Base-by-base conservation (phyloP, 495 filamentous ascomycete genomes). In the Aspergillus funiculosus region DNA sequence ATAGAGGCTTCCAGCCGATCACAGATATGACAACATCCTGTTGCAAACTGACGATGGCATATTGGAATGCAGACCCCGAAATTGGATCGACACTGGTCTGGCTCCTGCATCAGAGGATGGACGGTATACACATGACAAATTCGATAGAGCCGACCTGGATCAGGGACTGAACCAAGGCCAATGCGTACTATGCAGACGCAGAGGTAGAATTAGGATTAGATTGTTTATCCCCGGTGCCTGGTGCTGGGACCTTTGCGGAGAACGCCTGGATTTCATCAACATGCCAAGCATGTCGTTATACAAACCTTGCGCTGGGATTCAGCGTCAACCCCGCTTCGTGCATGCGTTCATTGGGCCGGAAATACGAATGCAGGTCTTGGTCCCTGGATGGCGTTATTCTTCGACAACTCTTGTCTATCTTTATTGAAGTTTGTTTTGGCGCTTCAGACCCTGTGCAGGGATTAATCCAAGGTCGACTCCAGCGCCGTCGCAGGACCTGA, bases 211-310 rank as follows among this genome's bases (percentile, higher is more conserved):
- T 4, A 30, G 11, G 28, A 30, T 13, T 9, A 30, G 11, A 30
- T 30, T 11, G 28, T 11, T 4, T n/a, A n/a, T n/a, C n/a, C n/a
- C n/a, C n/a, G n/a, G 8, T 30, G 3, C 10, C 14, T 30, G 4
- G 28, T 30, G 31, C 7, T 35, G 31, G 15, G 15, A 17, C 15
- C 17, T 37, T 37, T 13, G 7, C 14, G 29, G 20, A 1, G 19
- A 11, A 3, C 34, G 15, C 17, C 34, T 2, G 24, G 7, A 42
- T 42, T 17, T 30, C 27, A 42, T 29, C 41, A 44, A 15, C 18
- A 35, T 17, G 41, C 41, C 41, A 44, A 44, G 41, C 41, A 44
- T 44, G 41, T 44, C 41, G 41, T 44, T 44, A 44, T 44, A 21
- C 41, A 44, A 30, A 20, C 29, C 28, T 20, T 22, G 18, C 28